phyloP scores from a whole-genome alignment of 2,329 filamentous ascomycete species.

The Herpotrichia juniperi region DNA sequence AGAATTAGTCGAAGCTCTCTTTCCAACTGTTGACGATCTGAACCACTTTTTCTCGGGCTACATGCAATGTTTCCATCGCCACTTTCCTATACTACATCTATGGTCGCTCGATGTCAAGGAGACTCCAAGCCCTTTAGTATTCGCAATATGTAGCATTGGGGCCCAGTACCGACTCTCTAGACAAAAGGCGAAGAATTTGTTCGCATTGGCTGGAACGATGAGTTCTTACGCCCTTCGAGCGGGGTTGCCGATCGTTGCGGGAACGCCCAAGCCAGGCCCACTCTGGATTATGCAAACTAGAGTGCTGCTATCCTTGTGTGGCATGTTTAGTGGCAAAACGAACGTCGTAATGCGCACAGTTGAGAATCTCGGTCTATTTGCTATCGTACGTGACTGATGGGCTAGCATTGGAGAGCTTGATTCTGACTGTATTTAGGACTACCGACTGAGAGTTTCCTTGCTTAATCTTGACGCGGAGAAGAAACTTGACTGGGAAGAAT shows the following conservation, averaged over 20 bases:
- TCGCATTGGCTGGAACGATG: slow-evolving; percentile 20
- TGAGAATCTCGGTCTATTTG: slow-evolving; percentile 21
- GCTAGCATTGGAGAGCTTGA: neutral
- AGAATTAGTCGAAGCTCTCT: slow-evolving; percentile 11
- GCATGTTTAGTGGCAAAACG: slow-evolving; percentile 33
- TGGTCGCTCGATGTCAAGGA: slow-evolving; percentile 32
- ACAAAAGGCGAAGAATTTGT: slow-evolving; percentile 31
- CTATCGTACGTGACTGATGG: slow-evolving; percentile 2
- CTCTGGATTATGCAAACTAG: slow-evolving; percentile 40
- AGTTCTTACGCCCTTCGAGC: slow-evolving; percentile 15
- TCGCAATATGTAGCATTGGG: slow-evolving; percentile 46
- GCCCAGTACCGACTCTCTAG: slow-evolving; percentile 42
- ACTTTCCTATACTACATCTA: slow-evolving; percentile 42
- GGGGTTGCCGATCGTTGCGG: slow-evolving; percentile 10
- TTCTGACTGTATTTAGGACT: slow-evolving; percentile 13
- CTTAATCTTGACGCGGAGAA: slow-evolving; percentile 15
- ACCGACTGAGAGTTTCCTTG: slow-evolving; percentile 20
- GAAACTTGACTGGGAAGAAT: slow-evolving; percentile 30
- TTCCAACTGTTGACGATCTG: slow-evolving; percentile 26
- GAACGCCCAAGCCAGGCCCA: slow-evolving; percentile 16
- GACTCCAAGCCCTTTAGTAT: slow-evolving; percentile 34
- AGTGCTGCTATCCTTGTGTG: slow-evolving; percentile 33
- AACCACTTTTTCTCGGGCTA: slow-evolving; percentile 37
- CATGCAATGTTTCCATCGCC: slow-evolving; percentile 41
- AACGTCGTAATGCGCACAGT: slow-evolving; percentile 17